phyloP scores from a whole-genome alignment of 768 basidiomycete species.

The Boletales sp. region DNA sequence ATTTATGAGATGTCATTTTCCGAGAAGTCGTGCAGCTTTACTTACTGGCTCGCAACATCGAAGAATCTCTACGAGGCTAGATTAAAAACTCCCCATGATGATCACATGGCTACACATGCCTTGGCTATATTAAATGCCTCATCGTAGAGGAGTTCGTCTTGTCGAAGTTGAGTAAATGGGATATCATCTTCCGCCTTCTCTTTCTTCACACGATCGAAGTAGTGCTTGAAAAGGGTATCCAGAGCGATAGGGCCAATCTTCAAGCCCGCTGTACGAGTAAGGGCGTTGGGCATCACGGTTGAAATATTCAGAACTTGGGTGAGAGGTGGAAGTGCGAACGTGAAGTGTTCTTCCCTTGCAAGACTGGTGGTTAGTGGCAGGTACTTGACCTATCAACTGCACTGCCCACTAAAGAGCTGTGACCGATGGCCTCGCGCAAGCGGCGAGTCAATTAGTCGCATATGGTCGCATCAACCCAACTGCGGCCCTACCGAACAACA shows the following conservation, averaged over 20 bases:
- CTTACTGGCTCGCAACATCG: constrained; percentile 65
- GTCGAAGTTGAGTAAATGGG: constrained; percentile 47
- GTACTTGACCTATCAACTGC: neutral
- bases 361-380: too few species aligned
- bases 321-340: neutral
- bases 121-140: constrained; percentile 75
- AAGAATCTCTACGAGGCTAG: constrained; percentile 60
- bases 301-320: neutral
- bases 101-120: constrained; percentile 35
- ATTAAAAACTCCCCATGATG: neutral
- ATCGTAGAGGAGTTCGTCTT: constrained; percentile 79
- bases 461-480: too few species aligned
- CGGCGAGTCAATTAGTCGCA: neutral
- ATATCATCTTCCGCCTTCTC: constrained; percentile 36
- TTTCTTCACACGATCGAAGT: constrained; percentile 61
- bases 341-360: neutral
- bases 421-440: neutral
- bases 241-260: constrained; percentile 69
- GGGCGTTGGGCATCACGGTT: constrained; percentile 42
- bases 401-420: neutral
- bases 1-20: neutral
- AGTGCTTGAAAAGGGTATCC: constrained; percentile 82
- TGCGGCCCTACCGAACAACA: too few species aligned
- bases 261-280: constrained; percentile 60
- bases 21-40: constrained; percentile 1